A percentile compares a stretch with the other conserved stretches of the same genome.
Conservation (phyloP, 2,329 filamentous ascomycete species). For the Beauveria scarabaeidicola region DNA sequence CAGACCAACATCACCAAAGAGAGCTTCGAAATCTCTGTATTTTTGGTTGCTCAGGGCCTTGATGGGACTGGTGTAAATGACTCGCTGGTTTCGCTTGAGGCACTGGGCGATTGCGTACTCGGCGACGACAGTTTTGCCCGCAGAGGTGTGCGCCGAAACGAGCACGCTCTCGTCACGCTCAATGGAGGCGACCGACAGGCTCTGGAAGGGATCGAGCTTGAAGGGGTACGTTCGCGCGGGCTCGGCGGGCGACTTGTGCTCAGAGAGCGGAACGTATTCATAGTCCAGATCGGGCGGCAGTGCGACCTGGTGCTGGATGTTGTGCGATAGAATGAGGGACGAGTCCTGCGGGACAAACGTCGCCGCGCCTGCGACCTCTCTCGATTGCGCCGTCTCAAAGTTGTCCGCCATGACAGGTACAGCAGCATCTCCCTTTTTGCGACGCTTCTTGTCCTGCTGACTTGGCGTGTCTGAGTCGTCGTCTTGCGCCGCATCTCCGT, state of each 20-base stretch:
- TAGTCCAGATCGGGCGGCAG: constrained; percentile 90
- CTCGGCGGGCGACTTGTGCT: constrained; percentile 82
- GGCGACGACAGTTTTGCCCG: constrained; percentile 95
- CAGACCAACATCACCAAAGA: constrained; percentile 92
- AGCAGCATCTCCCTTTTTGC: constrained; percentile 57
- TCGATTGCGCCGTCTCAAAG: constrained; percentile 89
- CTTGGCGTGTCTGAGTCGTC: constrained; percentile 37
- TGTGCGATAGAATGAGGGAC: constrained; percentile 81
- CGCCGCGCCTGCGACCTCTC: constrained; percentile 75
- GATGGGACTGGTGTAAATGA: constrained; percentile 99
- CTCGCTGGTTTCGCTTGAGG: constrained; percentile 91
- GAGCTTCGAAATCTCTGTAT: constrained; percentile 89
- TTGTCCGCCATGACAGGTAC: constrained; percentile 77
- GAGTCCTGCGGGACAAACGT: constrained; percentile 58
- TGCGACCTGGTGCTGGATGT: constrained; percentile 96
- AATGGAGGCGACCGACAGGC: constrained; percentile 87
- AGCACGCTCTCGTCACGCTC: constrained; percentile 93
- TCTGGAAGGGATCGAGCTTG: constrained; percentile 94
- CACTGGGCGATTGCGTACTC: constrained; percentile 98
- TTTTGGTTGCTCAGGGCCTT: constrained; percentile 99
- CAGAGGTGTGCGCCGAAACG: constrained; percentile 94
- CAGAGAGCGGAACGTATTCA: constrained; percentile 87
- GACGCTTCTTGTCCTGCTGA: constrained; percentile 52
- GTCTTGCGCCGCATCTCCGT: constrained; percentile 25
- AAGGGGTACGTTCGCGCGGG: constrained; percentile 83